A percentile compares a stretch with the other conserved stretches of the same genome.
Evolutionary conservation across 805 yeast species (phyloP).

Genomic region (Yamadazyma sp.): DNA sequence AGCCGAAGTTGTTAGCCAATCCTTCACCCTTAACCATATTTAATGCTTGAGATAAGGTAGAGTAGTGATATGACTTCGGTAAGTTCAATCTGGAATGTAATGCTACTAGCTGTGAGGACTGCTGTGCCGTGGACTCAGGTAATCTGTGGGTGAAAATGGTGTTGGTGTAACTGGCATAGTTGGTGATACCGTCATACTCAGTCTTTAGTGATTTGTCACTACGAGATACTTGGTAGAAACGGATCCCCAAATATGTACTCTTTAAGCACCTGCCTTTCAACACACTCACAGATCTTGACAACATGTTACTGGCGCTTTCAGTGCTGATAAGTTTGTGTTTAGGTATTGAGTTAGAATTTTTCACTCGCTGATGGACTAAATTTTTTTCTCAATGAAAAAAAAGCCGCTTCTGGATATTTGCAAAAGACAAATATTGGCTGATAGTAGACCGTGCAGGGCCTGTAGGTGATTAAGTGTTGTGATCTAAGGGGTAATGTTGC

Average conservation of each 20-base stretch:
- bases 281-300: conserved; percentile 7
- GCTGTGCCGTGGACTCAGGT: conserved; percentile 47
- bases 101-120: conserved; percentile 73
- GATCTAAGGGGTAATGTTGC: neutral
- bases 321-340: neutral
- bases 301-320: conserved; percentile 1
- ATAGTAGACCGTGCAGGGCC: too few species aligned
- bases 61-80: conserved; percentile 53
- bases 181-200: conserved; percentile 30
- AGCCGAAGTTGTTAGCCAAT: conserved; percentile 71
- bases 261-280: neutral
- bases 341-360: conserved; percentile 5
- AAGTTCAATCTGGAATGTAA: conserved; percentile 75
- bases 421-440: too few species aligned
- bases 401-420: too few species aligned
- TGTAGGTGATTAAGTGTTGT: too few species aligned
- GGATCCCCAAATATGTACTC: conserved; percentile 1
- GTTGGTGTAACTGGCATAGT: conserved; percentile 42
- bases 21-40: conserved; percentile 53
- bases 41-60: conserved; percentile 79
- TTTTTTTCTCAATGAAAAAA: conserved; percentile 7
- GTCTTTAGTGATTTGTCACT: conserved; percentile 28
- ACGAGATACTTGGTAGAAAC: conserved; percentile 23
- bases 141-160: conserved; percentile 44
- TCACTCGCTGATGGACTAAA: conserved; percentile 7